Evolutionary conservation across 1,284 basidiomycete genomes (phyloP).

Genomic region (Stygiomarasmius scandens): DNA sequence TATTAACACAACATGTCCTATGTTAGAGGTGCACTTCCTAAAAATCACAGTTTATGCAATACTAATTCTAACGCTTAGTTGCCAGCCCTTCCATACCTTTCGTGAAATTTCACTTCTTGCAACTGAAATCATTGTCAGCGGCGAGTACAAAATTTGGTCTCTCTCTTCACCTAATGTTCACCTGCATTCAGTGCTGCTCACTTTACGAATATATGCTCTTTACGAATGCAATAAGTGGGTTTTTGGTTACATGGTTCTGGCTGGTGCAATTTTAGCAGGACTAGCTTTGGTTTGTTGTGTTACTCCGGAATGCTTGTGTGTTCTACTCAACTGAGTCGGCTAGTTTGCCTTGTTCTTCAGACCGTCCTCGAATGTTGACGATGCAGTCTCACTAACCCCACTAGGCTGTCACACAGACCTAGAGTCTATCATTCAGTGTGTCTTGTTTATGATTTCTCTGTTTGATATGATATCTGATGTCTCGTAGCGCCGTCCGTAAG

Average conservation of each 20-base stretch:
- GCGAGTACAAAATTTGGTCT: no score
- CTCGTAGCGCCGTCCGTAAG: slow-evolving; percentile 11
- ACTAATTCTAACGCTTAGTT: neutral
- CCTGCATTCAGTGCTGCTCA: slow-evolving; percentile 8
- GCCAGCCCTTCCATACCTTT: neutral
- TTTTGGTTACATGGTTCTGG: slow-evolving; percentile 2
- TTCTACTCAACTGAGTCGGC: neutral
- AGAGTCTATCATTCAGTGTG: slow-evolving; percentile 12
- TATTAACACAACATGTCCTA: no score
- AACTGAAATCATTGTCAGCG: no score
- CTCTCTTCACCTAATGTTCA: no score
- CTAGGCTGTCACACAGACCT: slow-evolving; percentile 17
- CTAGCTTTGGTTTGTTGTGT: neutral
- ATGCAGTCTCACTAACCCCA: neutral
- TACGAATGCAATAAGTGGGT: slow-evolving; percentile 10
- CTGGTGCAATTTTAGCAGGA: neutral
- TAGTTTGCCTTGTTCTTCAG: slow-evolving; percentile 2
- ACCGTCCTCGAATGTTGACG: slow-evolving; percentile 1
- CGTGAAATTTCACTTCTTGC: no score
- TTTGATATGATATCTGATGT: no score
- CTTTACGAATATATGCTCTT: slow-evolving; percentile 11
- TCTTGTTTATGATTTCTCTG: neutral
- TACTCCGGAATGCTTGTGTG: no score
- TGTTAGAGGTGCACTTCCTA: no score
- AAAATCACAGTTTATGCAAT: no score